Evolutionary conservation across 192 early-diverging fungal species (phyloP), one percentile per base, ranked within the genome.

Genomic region (Thoreauomyces humboldtii): DNA sequence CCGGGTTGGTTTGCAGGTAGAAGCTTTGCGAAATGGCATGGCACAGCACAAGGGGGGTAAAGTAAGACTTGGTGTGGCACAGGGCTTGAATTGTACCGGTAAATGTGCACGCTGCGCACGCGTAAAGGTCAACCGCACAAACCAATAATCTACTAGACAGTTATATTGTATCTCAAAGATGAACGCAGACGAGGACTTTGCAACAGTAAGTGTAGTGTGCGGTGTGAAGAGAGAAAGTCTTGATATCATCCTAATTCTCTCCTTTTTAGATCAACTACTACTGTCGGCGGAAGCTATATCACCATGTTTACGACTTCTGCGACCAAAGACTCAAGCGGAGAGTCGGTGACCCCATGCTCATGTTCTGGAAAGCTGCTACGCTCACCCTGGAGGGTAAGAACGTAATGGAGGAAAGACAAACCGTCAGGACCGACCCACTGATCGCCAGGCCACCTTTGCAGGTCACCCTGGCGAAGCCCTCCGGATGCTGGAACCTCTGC

Each of bases 231-330:
- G n/a, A n/a, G n/a, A n/a, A n/a, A n/a, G n/a, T n/a, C n/a, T n/a
- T n/a, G n/a, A n/a, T n/a, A n/a, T n/a, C n/a, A n/a, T n/a, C n/a
- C n/a, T n/a, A n/a, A n/a, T n/a, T n/a, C n/a, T n/a, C n/a, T n/a
- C n/a, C n/a, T n/a, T n/a, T n/a, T 14, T 70, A 77, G 75, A 73
- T 78, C 35, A 65, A 73, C 41, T 83, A 83, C 45, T 81, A 76
- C 43, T 50, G 63, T 19, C 57, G 68, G 21, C 58, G 75, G 41
- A 64, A 59, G 32, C 48, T 69, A 19, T 81, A 71, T 47, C 56
- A 73, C n/a, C 73, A 76, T 46, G 65, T 76, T 2, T 50, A 73
- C 25, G 59, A 57, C 28, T 59, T 61, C 37, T 84, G 82, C 54
- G 73, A 77, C 22, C 17, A 34, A 2, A 56, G 51, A 0, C 72